Base-by-base conservation (phyloP, 164 flowering plant species). In the Vitis riparia region DNA sequence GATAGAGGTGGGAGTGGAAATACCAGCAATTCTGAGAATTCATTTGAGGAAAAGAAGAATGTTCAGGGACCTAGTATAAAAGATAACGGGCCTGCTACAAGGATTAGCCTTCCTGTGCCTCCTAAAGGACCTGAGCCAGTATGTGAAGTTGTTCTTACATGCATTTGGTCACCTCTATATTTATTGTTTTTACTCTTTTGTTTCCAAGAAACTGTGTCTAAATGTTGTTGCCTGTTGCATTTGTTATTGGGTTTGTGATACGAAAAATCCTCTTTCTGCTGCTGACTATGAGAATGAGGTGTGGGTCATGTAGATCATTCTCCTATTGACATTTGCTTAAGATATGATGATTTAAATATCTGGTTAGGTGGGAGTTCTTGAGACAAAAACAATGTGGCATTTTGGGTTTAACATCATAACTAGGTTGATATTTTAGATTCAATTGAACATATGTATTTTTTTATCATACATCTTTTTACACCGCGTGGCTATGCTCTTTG, bases 71-170 rank as follows among this genome's bases (percentile, higher is more conserved):
- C 79, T 32, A 76, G 68, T 50, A 68, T 78, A 53, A 86, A 68
- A 72, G 73, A 60, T 49, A 77, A 50, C 53, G 15, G 58, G 62
- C 72, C 88, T 73, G 77, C 81, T 59, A 51, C 81, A 30, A 86
- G 79, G 73, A 69, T 78, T 50, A 85, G 83, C 65, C 16, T 88
- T 74, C 88, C 97, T 60, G 78, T 68, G 51, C 84, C 91, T 76
- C 89, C 93, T 4, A 87, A 74, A 75, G 89, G 85, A 76, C 77
- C 90, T 71, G 83, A 78, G 44, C 90, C 78, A 86, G 99, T 95
- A 86, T 59, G 67, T 60, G 50, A 15, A 23, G 7, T 51, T 11
- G 9, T 62, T 56, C 27, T 23, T 23, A 23, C 27, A 10, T 30
- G 13, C 2, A 52, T n/a, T 15, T 57, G 11, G 5, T 17, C 5